Evolutionary conservation across 2,329 filamentous ascomycete genomes (phyloP).

Genomic region (Stagonosporopsis rhizophila): DNA sequence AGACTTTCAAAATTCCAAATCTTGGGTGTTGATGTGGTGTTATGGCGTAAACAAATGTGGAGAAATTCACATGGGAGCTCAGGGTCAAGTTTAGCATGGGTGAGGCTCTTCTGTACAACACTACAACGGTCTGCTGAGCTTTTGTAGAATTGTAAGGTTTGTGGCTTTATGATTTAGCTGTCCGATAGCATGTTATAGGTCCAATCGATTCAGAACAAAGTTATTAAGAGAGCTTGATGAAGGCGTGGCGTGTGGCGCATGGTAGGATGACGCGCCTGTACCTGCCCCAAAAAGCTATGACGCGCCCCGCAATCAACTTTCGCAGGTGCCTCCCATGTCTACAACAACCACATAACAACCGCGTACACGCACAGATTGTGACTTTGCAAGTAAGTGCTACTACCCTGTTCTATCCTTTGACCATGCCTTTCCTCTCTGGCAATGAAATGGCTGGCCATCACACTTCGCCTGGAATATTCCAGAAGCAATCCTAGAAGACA

Average conservation of each 20-base stretch:
- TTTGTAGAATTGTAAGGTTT: neutral
- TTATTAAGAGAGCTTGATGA: neutral
- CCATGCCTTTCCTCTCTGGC: neutral
- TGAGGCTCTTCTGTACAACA: slow-evolving; percentile 10
- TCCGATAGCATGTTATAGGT: slow-evolving; percentile 3
- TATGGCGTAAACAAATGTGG: slow-evolving; percentile 18
- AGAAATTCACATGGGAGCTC: neutral
- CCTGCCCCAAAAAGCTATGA: slow-evolving; percentile 9
- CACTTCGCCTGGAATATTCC: slow-evolving; percentile 7
- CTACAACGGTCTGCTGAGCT: slow-evolving; percentile 1
- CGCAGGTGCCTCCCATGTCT: neutral
- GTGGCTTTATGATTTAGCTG: neutral
- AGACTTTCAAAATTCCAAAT: neutral
- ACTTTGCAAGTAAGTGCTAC: neutral
- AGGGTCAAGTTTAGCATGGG: neutral
- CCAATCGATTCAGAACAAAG: neutral
- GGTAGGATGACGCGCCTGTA: slow-evolving; percentile 4
- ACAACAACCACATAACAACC: slow-evolving; percentile 5
- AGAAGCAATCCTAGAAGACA: slow-evolving; percentile 9
- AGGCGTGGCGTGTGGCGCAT: slow-evolving; percentile 8
- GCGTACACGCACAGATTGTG: neutral
- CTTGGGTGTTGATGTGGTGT: slow-evolving; percentile 22
- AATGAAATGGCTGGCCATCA: neutral
- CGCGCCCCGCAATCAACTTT: slow-evolving; percentile 22
- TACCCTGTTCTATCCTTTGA: neutral